Evolutionary conservation across 257 asterid species (phyloP).

Genomic region (Petunia secreta): DNA sequence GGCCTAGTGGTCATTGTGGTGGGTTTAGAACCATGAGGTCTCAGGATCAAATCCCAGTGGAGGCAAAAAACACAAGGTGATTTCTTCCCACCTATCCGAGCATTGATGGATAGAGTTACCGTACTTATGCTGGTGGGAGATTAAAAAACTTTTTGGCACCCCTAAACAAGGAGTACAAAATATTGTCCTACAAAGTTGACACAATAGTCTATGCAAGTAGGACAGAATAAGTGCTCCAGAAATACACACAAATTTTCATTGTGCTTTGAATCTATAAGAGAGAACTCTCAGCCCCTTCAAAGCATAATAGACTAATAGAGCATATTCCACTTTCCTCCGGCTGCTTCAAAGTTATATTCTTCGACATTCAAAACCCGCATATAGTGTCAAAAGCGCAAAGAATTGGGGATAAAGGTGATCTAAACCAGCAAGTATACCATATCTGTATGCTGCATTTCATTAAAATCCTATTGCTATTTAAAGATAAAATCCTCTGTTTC

Average conservation of each 20-base stretch:
- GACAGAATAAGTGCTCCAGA: neutral
- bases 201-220: neutral
- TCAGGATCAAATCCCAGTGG: too few relatives aligned
- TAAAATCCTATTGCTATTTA: neutral
- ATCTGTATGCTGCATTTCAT: neutral
- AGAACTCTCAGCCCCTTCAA: too few relatives aligned
- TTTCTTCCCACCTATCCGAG: too few relatives aligned
- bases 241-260: too few relatives aligned
- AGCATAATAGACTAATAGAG: neutral
- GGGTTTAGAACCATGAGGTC: too few relatives aligned
- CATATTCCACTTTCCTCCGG: constrained; percentile 10
- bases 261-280: too few relatives aligned
- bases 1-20: too few relatives aligned
- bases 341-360: neutral
- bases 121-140: too few relatives aligned
- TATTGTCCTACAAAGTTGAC: neutral
- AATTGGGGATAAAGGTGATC: neutral
- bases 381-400: neutral
- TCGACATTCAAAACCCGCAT: neutral
- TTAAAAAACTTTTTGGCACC: neutral
- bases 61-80: too few relatives aligned
- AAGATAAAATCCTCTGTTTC: neutral
- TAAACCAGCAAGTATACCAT: neutral
- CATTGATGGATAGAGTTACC: too few relatives aligned
- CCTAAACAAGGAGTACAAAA: neutral